Percentiles rank a stretch among this genome's conserved stretches.
These are phyloP conservation scores for Mycena indigotica DNA, from an alignment of 768 basidiomycete species.

Conservation along the genomic window DNA sequence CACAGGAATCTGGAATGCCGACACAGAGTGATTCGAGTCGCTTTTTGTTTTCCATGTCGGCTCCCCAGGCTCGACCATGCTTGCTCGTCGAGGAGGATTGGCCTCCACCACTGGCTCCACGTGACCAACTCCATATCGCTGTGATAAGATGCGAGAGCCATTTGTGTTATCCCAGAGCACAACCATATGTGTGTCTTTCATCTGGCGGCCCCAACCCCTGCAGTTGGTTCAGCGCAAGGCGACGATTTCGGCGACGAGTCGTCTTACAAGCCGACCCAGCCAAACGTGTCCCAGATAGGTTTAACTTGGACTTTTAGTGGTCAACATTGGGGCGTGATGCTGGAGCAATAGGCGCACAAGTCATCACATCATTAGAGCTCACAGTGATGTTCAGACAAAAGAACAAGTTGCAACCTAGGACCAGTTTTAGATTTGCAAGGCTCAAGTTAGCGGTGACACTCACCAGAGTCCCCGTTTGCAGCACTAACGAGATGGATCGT, in stretches of 20 bases:
- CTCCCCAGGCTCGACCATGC: slow-evolving; percentile 35
- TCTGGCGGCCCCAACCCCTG: slow-evolving; percentile 53
- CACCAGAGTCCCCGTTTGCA: slow-evolving; percentile 11
- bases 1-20: slow-evolving; percentile 45
- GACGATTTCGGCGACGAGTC: background rate
- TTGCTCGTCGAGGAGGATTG: slow-evolving; percentile 50
- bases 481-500: slow-evolving; percentile 6
- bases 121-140: slow-evolving; percentile 52
- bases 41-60: slow-evolving; percentile 33
- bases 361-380: slow-evolving; percentile 11
- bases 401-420: slow-evolving; percentile 19
- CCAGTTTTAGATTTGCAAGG: background rate
- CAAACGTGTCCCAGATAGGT: slow-evolving; percentile 34
- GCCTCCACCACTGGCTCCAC: slow-evolving; percentile 47
- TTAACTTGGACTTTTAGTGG: slow-evolving; percentile 10
- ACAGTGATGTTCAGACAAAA: slow-evolving; percentile 20
- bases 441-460: background rate
- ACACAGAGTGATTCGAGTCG: slow-evolving; percentile 33
- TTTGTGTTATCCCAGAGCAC: slow-evolving; percentile 55
- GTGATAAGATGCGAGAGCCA: slow-evolving; percentile 58
- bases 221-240: slow-evolving; percentile 3
- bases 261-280: slow-evolving; percentile 58
- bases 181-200: slow-evolving; percentile 58
- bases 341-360: slow-evolving; percentile 5
- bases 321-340: background rate